Conservation (phyloP, 1,284 basidiomycete species). For the Malassezia caprae region DNA sequence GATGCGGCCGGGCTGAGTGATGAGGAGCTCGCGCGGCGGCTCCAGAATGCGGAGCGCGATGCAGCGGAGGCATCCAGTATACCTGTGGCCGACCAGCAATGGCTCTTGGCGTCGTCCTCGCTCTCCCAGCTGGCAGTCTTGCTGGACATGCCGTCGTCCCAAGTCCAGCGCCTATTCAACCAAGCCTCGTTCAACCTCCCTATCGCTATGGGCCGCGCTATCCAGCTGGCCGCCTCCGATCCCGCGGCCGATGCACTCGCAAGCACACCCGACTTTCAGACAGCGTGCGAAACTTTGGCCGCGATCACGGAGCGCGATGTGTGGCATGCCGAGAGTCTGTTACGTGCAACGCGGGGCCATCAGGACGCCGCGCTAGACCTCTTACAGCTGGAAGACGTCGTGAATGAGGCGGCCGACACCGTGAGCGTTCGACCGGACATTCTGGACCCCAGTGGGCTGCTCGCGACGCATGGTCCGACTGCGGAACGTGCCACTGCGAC, state of each 20-base stretch:
- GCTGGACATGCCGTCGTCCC: constrained; percentile 23
- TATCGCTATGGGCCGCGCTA: constrained; percentile 23
- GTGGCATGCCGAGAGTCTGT: constrained; percentile 11
- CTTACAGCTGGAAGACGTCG: constrained; percentile 28
- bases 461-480: constrained; percentile 4
- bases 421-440: constrained; percentile 20
- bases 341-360: constrained; percentile 34
- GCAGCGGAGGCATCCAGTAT: constrained; percentile 17
- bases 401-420: constrained; percentile 20
- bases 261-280: constrained; percentile 21
- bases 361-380: constrained; percentile 40
- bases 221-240: constrained; percentile 21
- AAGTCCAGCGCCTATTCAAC: constrained; percentile 29
- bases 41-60: constrained; percentile 30
- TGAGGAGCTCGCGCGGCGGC: constrained; percentile 27
- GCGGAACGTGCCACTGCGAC: background rate
- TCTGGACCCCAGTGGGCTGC: constrained; percentile 30
- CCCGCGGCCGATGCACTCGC: constrained; percentile 22
- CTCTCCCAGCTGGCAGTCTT: constrained; percentile 35
- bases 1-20: constrained; percentile 18
- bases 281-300: constrained; percentile 22
- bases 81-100: constrained; percentile 34
- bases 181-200: constrained; percentile 32
- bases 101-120: constrained; percentile 43
- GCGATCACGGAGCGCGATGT: constrained; percentile 19